Percentiles rank a stretch among this genome's conserved stretches.
phyloP scores from a whole-genome alignment of 129 eudicot genomes.

The Gnaphalium uliginosum region DNA sequence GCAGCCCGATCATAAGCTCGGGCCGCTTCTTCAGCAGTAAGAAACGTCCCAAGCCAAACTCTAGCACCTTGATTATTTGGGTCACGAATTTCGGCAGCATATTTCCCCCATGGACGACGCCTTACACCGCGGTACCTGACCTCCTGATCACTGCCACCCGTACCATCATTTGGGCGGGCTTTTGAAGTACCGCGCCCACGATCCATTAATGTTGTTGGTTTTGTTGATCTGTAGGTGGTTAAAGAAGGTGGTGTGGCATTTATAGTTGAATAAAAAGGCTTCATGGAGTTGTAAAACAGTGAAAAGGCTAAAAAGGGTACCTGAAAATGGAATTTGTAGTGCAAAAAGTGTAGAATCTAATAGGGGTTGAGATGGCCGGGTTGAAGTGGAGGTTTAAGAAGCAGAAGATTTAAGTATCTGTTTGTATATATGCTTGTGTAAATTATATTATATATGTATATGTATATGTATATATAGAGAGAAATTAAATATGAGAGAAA shows the following conservation, averaged over 20 bases:
- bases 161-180: not conserved
- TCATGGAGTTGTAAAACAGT: constrained; percentile 34
- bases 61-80: constrained; percentile 37
- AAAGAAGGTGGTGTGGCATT: constrained; percentile 30
- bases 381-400: constrained; percentile 23
- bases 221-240: constrained; percentile 30
- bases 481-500: not conserved
- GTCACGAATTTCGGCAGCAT: constrained; percentile 56
- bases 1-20: constrained; percentile 59
- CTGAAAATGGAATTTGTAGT: constrained; percentile 34
- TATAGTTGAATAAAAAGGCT: constrained; percentile 30
- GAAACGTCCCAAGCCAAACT: constrained; percentile 53
- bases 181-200: constrained; percentile 16
- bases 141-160: constrained; percentile 11
- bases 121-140: constrained; percentile 49
- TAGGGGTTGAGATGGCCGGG: constrained; percentile 22
- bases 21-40: constrained; percentile 56
- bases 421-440: constrained; percentile 32
- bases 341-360: constrained; percentile 36
- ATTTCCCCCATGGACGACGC: constrained; percentile 58
- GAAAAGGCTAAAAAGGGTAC: constrained; percentile 26
- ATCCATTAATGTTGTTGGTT: constrained; percentile 20
- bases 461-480: too few relatives aligned
- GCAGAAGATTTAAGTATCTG: constrained; percentile 3
- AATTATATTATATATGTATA: too few relatives aligned